phyloP scores from a whole-genome alignment of 495 filamentous ascomycete genomes.

The Trichoderma reesei region DNA sequence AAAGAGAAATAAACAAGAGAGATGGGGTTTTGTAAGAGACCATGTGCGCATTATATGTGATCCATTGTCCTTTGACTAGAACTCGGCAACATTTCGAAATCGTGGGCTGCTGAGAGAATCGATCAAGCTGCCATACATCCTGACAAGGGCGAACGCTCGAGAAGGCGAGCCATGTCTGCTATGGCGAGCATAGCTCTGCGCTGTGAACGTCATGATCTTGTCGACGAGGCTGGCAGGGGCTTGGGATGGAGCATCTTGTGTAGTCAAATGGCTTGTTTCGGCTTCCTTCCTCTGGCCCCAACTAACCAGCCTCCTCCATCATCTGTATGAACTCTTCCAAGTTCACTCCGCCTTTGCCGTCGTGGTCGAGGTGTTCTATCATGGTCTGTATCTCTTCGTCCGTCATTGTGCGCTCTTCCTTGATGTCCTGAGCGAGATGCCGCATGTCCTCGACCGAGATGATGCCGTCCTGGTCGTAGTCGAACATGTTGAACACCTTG shows the following conservation, averaged over 20 bases:
- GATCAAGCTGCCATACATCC: neutral
- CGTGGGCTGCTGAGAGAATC: neutral
- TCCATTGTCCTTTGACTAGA: neutral
- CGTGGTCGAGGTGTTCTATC: constrained; percentile 93
- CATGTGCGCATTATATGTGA: constrained; percentile 1
- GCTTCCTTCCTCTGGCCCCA: constrained; percentile 39
- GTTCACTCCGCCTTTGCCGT: constrained; percentile 74
- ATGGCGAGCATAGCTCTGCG: neutral
- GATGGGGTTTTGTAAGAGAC: neutral
- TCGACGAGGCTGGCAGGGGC: neutral
- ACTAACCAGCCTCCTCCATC: constrained; percentile 19
- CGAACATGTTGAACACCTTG: constrained; percentile 79
- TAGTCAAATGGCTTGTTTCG: neutral
- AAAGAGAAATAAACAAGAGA: neutral
- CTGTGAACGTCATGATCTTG: neutral
- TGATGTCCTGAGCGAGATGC: constrained; percentile 72
- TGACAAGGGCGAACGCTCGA: neutral
- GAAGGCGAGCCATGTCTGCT: neutral
- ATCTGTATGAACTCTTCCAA: constrained; percentile 65
- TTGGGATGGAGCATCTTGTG: neutral
- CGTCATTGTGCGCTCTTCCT: constrained; percentile 58
- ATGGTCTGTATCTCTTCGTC: constrained; percentile 83
- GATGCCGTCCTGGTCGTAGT: constrained; percentile 52
- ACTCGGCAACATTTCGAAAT: neutral
- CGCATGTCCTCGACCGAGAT: constrained; percentile 72